Evolutionary conservation across 2,329 filamentous ascomycete genomes (phyloP).

Genomic region (Gremmenia infestans): DNA sequence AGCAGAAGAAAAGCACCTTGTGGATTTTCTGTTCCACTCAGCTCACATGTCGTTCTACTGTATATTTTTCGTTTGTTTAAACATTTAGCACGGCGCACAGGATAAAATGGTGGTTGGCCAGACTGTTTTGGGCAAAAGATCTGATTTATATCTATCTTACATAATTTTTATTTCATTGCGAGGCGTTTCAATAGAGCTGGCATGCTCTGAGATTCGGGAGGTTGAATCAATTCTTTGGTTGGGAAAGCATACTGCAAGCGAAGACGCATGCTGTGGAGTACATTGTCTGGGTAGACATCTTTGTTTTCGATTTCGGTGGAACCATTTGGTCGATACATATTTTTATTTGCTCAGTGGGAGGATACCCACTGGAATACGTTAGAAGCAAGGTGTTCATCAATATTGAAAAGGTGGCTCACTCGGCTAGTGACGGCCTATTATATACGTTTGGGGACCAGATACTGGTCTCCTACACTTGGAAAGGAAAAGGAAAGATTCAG

Average conservation of each 20-base stretch:
- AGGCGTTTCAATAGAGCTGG: slow-evolving; percentile 11
- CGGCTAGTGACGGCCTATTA: not conserved
- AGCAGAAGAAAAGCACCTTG: slow-evolving; percentile 3
- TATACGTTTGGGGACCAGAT: slow-evolving; percentile 1
- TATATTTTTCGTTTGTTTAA: slow-evolving; percentile 16
- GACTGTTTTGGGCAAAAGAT: slow-evolving; percentile 4
- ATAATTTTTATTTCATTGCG: slow-evolving; percentile 7
- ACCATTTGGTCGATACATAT: not conserved
- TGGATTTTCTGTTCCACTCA: slow-evolving; percentile 2
- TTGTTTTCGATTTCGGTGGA: not conserved
- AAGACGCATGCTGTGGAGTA: not conserved
- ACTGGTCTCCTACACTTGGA: not conserved
- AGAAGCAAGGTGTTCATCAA: not conserved
- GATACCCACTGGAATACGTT: not conserved
- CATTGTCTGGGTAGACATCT: not conserved
- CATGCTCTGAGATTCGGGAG: slow-evolving; percentile 9
- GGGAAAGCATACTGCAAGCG: not conserved
- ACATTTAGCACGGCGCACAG: slow-evolving; percentile 19
- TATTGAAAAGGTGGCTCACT: not conserved
- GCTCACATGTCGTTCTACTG: slow-evolving; percentile 19
- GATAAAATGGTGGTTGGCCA: slow-evolving; percentile 4
- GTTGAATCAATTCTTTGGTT: slow-evolving; percentile 6
- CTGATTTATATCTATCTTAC: slow-evolving; percentile 14
- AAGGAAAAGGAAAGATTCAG: not conserved
- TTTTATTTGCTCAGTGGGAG: not conserved